Conservation (phyloP, 2,329 filamentous ascomycete species). For the Epichloe sylvatica region DNA sequence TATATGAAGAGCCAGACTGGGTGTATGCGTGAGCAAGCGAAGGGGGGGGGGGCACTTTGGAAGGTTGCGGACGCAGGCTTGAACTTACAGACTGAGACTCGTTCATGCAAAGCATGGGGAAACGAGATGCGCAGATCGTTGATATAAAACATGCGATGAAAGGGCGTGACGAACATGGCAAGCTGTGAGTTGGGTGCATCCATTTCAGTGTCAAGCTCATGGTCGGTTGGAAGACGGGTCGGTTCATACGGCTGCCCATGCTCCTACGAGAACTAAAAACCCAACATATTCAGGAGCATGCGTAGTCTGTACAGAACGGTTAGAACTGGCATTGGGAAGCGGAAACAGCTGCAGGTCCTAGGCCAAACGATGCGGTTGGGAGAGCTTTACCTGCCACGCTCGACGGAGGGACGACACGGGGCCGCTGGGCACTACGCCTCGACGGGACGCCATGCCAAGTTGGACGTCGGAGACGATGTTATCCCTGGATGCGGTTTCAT, state of each 20-base stretch:
- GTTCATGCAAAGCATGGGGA: slow-evolving; percentile 71
- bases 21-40: not conserved
- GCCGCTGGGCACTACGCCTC: not conserved
- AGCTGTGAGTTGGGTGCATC: slow-evolving; percentile 12
- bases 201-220: slow-evolving; percentile 3
- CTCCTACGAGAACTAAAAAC: slow-evolving; percentile 2
- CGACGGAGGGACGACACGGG: slow-evolving; percentile 1
- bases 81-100: slow-evolving; percentile 60
- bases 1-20: slow-evolving; percentile 65
- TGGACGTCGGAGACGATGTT: not conserved
- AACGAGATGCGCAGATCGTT: slow-evolving; percentile 74
- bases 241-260: slow-evolving; percentile 3
- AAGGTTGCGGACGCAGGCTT: too few relatives aligned
- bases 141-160: slow-evolving; percentile 88
- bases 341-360: not conserved
- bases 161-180: slow-evolving; percentile 49
- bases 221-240: not conserved
- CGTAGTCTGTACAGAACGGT: slow-evolving; percentile 4
- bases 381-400: slow-evolving; percentile 4
- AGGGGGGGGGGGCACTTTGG: too few relatives aligned
- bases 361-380: not conserved
- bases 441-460: slow-evolving; percentile 2
- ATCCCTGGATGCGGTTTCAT: not conserved
- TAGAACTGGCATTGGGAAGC: not conserved
- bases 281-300: slow-evolving; percentile 6